A percentile compares a stretch with the other conserved stretches of the same genome.
phyloP scores from a whole-genome alignment of 2,329 filamentous ascomycete species.

The Apiospora arundinis region DNA sequence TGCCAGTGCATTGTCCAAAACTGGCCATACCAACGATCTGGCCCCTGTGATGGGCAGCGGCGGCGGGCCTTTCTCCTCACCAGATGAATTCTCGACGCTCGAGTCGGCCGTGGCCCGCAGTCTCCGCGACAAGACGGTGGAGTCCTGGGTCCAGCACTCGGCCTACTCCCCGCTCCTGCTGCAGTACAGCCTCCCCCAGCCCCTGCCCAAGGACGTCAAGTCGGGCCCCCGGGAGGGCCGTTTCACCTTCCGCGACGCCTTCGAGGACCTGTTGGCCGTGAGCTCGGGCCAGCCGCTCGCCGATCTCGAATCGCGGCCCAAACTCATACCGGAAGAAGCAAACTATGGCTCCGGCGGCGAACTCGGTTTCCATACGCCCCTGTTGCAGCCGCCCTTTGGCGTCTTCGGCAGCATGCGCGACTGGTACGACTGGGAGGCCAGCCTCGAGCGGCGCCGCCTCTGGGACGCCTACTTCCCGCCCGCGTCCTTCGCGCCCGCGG shows the following conservation, averaged over 20 bases:
- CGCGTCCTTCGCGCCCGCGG: slow-evolving; percentile 10
- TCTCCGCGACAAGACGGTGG: slow-evolving; percentile 32
- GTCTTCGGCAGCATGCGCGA: slow-evolving; percentile 43
- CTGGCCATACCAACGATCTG: not conserved
- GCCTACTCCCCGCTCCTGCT: slow-evolving; percentile 54
- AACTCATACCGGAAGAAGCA: not conserved
- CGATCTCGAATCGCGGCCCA: not conserved
- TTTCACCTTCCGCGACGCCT: slow-evolving; percentile 63
- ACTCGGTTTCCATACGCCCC: too few species aligned
- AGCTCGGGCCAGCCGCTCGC: slow-evolving; percentile 48
- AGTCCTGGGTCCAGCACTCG: slow-evolving; percentile 46
- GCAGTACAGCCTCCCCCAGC: slow-evolving; percentile 50
- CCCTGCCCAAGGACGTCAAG: slow-evolving; percentile 50
- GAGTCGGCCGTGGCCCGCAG: slow-evolving; percentile 17
- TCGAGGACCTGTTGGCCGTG: slow-evolving; percentile 61
- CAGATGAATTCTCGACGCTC: not conserved
- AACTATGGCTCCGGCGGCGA: too few species aligned
- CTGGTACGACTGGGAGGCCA: slow-evolving; percentile 48
- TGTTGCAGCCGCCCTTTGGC: not conserved
- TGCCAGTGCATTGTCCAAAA: slow-evolving; percentile 12
- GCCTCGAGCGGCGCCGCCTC: slow-evolving; percentile 46
- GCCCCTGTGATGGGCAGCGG: not conserved
- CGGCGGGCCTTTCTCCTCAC: not conserved
- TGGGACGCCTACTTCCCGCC: slow-evolving; percentile 42
- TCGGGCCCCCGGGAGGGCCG: slow-evolving; percentile 23